These are phyloP conservation scores for Globisporangium rhizosaccharum DNA, from an alignment of 352 stramenopile species.

Conservation along the genomic window DNA sequence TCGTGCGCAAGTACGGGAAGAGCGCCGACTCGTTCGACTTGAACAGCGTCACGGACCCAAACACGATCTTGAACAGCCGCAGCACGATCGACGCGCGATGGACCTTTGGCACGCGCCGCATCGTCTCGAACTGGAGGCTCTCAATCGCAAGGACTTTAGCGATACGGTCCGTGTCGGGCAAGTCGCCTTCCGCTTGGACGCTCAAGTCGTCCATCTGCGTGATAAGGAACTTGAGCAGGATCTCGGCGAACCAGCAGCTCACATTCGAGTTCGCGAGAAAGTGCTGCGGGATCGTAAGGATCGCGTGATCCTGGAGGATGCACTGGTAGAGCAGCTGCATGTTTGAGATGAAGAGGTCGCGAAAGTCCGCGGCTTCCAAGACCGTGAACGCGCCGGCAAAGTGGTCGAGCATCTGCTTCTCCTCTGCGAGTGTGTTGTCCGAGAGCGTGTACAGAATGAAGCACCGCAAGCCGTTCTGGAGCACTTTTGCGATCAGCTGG, in stretches of 20 bases:
- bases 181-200: constrained; percentile 68
- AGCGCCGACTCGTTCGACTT: constrained; percentile 95
- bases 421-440: constrained; percentile 81
- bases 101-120: constrained; percentile 62
- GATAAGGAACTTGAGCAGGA: constrained; percentile 94
- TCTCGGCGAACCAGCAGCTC: constrained; percentile 92
- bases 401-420: constrained; percentile 95
- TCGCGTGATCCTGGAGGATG: constrained; percentile 91
- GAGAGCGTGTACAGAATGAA: constrained; percentile 91
- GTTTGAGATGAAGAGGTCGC: constrained; percentile 86
- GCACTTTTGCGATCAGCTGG: constrained; percentile 91
- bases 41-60: constrained; percentile 95
- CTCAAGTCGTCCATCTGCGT: constrained; percentile 91
- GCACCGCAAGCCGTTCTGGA: constrained; percentile 90
- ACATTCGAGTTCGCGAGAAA: constrained; percentile 93
- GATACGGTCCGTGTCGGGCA: constrained; percentile 70
- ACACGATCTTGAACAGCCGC: constrained; percentile 93
- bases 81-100: constrained; percentile 87
- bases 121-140: constrained; percentile 70
- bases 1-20: constrained; percentile 90
- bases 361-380: constrained; percentile 93
- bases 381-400: constrained; percentile 97
- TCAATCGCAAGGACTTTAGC: constrained; percentile 75
- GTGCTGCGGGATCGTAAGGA: constrained; percentile 93
- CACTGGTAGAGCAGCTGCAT: constrained; percentile 89